Evolutionary conservation across 2,329 filamentous ascomycete species (phyloP), one percentile per base, ranked within the genome.

Genomic region (Colletotrichum endophyticum): DNA sequence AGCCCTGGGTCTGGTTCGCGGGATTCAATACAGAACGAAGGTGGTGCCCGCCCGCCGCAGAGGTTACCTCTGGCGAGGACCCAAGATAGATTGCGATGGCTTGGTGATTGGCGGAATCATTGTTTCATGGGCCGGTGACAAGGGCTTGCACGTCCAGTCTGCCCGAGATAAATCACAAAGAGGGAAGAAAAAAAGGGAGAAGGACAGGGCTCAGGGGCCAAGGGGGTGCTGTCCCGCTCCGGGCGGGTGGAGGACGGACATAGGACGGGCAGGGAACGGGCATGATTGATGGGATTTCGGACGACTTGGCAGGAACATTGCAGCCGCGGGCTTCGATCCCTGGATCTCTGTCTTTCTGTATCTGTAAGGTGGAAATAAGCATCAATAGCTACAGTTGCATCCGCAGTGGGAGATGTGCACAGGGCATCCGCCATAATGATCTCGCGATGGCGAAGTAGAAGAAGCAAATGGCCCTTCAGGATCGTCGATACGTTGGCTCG

Each of bases 31-130:
- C 34, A 59, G 49, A 25, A 25, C 34, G 30, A 32, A 66, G 72
- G 44, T 30, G 68, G 34, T 61, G 30, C 19, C 49, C 70, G 25
- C 39, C 73, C 34, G 57, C 57, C 56, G 57, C 56, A 63, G 61
- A 72, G 49, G 63, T 64, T 73, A 44, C 73, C 56, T 73, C 56
- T 73, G n/a, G 30, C 27, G 59, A 64, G 59, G 66, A 56, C 34
- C 9, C 30, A 7, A 15, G 36, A 61, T 70, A 61, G 22, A 70
- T 70, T 76, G 34, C 66, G 8, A 44, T 53, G 36, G 32, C 59
- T 25, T 61, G 61, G 28, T 76, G 74, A 76, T 76, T 76, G 74
- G 74, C 59, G 74, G 71, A 76, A 76, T 75, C 44, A 66, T 70
- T 71, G 28, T 66, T 70, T 70, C 74, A 70, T 53, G 57, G 59